These are phyloP conservation scores for Leishmania aethiopica DNA, from an alignment of 208 protist genomes.

Conservation along the genomic window DNA sequence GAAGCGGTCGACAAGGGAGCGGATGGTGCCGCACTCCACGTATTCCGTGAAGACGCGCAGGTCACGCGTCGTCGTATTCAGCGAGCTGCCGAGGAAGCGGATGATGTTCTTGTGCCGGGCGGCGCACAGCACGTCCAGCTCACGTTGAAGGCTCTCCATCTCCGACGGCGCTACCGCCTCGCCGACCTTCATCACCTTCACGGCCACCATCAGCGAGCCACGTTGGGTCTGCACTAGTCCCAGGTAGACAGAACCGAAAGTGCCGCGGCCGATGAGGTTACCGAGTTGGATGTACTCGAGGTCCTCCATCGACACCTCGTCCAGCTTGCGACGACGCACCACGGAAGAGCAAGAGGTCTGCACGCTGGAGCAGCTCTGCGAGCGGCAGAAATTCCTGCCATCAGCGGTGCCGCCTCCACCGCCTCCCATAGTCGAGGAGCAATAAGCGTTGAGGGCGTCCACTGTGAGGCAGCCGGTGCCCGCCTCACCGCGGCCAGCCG, in stretches of 20 bases:
- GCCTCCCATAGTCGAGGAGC: background rate
- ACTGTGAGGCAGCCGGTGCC: conserved; percentile 24
- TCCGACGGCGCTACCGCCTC: conserved; percentile 35
- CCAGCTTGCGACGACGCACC: conserved; percentile 45
- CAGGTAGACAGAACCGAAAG: conserved; percentile 63
- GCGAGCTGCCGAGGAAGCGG: conserved; percentile 65
- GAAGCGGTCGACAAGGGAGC: conserved; percentile 59
- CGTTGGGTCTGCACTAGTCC: conserved; percentile 45
- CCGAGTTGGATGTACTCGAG: conserved; percentile 52
- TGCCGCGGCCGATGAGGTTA: conserved; percentile 59
- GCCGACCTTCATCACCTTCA: conserved; percentile 60
- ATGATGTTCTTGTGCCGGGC: conserved; percentile 77
- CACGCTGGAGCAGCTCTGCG: conserved; percentile 36
- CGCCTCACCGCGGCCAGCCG: background rate
- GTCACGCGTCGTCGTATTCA: conserved; percentile 36
- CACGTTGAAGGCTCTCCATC: conserved; percentile 48
- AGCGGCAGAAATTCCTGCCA: conserved; percentile 5
- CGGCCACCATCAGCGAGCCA: conserved; percentile 59
- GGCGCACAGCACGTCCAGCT: conserved; percentile 65
- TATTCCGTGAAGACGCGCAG: conserved; percentile 81
- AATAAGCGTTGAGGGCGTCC: conserved; percentile 31
- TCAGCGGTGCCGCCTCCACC: background rate
- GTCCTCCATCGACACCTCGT: conserved; percentile 46
- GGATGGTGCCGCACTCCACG: conserved; percentile 75
- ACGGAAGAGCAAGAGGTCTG: conserved; percentile 52